Evolutionary conservation across 352 stramenopile species (phyloP), one percentile per base, ranked within the genome.

Genomic region (Globisporangium spiculum): DNA sequence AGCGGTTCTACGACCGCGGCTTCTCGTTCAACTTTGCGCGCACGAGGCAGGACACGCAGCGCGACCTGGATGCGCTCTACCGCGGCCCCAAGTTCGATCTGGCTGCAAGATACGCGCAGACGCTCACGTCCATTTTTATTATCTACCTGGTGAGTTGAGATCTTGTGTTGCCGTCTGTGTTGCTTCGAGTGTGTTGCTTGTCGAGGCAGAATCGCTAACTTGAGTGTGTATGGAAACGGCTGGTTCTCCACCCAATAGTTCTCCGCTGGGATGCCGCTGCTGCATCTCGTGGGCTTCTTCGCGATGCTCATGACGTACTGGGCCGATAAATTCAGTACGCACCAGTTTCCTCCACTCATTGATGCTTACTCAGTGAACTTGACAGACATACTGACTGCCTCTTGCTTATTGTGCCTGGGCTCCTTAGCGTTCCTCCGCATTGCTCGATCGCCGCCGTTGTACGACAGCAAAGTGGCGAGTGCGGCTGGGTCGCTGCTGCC

Each of bases 271-370:
- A 94, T 94, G 80, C 87, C 87, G 9, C 69, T 94, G 52, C 77
- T 94, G 27, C 81, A 93, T 46, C 72, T 93, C 56, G 83, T 93
- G 7, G 87, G 87, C 0, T 86, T 93, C 55, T 66, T 84, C 3
- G 75, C 82, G 24, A 91, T 93, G 73, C 69, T 93, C 27, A 81
- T 88, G 74, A 93, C 85, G 20, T 94, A 92, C 68, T 94, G 87
- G 87, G 84, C 87, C 6, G 87, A 94, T 72, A 94, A 94, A 79
- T 91, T 93, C 77, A 94, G 86, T 94, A 81, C 66, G 80, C 74
- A 9, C 41, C 41, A 48, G 41, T 48, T 46, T 27, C 1, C 7
- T 20, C 4, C 60, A 34, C 26, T 41, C 38, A 1, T 12, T 48
- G 20, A 18, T 48, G 20, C 41, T n/a, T n/a, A 48, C 41, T n/a